These are phyloP conservation scores for Furculomyces boomerangus DNA, from an alignment of 371 early-diverging fungal genomes.

Conservation along the genomic window DNA sequence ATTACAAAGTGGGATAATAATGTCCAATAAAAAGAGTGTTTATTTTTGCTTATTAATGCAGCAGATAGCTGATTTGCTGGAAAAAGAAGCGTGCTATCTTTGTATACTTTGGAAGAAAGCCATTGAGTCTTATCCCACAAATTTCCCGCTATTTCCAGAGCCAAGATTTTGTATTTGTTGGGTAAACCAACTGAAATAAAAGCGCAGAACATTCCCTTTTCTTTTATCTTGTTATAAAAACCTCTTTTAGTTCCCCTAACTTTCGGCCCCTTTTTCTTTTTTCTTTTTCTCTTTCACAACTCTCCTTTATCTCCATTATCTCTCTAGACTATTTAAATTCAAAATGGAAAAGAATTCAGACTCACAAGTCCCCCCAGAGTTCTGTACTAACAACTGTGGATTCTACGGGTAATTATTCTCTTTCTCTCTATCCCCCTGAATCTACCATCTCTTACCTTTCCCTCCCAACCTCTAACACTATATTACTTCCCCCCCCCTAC, in stretches of 20 bases:
- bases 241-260: constrained; percentile 1
- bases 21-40: too few relatives aligned
- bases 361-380: constrained; percentile 12
- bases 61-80: too few relatives aligned
- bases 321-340: neutral
- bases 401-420: constrained; percentile 15
- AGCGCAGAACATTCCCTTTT: too few relatives aligned
- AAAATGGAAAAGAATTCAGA: constrained; percentile 22
- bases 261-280: constrained; percentile 1
- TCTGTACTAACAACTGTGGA: constrained; percentile 21
- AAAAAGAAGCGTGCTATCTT: too few relatives aligned
- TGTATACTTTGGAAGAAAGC: too few relatives aligned
- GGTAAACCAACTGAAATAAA: too few relatives aligned
- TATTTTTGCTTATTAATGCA: too few relatives aligned
- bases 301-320: constrained; percentile 3
- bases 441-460: neutral
- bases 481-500: neutral
- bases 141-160: too few relatives aligned
- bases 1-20: too few relatives aligned
- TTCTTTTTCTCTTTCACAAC: neutral
- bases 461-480: neutral
- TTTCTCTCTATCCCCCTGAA: neutral
- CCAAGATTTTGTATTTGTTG: too few relatives aligned
- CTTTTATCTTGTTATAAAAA: neutral
- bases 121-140: too few relatives aligned